Evolutionary conservation across 2,329 filamentous ascomycete species (phyloP).

Genomic region (Thielaviopsis populi): DNA sequence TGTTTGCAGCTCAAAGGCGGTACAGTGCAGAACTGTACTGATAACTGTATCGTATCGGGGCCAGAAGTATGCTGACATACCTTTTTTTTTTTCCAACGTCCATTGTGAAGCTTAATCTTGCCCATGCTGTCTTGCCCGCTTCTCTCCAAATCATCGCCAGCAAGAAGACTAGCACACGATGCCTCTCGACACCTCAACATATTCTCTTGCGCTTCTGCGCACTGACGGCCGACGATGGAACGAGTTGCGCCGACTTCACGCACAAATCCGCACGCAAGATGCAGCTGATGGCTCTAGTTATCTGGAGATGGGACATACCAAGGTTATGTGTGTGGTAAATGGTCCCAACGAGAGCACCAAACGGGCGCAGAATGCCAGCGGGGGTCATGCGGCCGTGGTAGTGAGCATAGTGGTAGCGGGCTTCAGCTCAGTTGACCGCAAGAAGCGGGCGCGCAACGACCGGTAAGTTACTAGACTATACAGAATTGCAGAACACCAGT

Average conservation of each 20-base stretch:
- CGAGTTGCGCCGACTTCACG: conserved; percentile 76
- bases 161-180: conserved; percentile 31
- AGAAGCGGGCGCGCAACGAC: conserved; percentile 58
- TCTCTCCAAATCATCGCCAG: neutral
- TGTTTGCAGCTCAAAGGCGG: neutral
- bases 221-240: conserved; percentile 89
- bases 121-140: too few species aligned
- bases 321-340: conserved; percentile 82
- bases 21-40: neutral
- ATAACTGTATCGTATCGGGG: neutral
- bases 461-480: conserved; percentile 40
- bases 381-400: conserved; percentile 43
- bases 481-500: neutral
- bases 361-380: conserved; percentile 17
- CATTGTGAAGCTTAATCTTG: neutral
- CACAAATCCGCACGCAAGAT: conserved; percentile 81
- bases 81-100: neutral
- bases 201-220: conserved; percentile 69
- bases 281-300: conserved; percentile 87
- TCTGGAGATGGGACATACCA: conserved; percentile 94
- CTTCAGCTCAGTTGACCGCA: conserved; percentile 76
- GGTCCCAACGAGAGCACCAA: conserved; percentile 54
- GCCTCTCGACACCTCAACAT: conserved; percentile 90
- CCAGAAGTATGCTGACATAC: neutral
- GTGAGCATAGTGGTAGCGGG: conserved; percentile 77